These are phyloP conservation scores for Candida easanensis DNA, from an alignment of 805 yeast genomes.

Conservation along the genomic window DNA sequence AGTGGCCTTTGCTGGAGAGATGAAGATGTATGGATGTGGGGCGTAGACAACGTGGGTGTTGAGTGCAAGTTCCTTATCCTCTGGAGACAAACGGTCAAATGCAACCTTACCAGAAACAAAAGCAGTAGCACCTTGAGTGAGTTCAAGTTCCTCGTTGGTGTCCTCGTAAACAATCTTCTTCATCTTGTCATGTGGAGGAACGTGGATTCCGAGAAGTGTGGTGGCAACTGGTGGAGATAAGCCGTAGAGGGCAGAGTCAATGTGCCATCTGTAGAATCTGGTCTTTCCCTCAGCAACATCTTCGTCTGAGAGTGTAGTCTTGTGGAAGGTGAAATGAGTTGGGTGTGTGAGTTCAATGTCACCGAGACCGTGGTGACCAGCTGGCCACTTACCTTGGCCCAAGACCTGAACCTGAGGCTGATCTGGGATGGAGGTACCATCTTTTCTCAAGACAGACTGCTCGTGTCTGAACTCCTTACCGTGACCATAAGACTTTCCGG, in stretches of 20 bases:
- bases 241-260: constrained; percentile 85
- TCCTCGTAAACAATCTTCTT: constrained; percentile 67
- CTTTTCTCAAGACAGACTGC: constrained; percentile 70
- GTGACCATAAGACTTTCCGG: constrained; percentile 74
- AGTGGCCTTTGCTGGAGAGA: constrained; percentile 77
- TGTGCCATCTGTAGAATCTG: constrained; percentile 91
- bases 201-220: constrained; percentile 77
- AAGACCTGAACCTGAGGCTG: constrained; percentile 91
- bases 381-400: constrained; percentile 70
- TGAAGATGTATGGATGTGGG: constrained; percentile 88
- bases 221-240: constrained; percentile 86
- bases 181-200: constrained; percentile 64
- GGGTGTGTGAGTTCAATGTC: constrained; percentile 73
- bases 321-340: constrained; percentile 79
- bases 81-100: constrained; percentile 59
- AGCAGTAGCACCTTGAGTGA: constrained; percentile 86
- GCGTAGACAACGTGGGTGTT: constrained; percentile 83
- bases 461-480: constrained; percentile 71
- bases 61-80: constrained; percentile 72
- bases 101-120: constrained; percentile 85
- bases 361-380: constrained; percentile 55
- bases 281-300: constrained; percentile 64
- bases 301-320: constrained; percentile 57
- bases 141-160: constrained; percentile 57
- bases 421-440: constrained; percentile 73